Percentiles rank a stretch among this genome's conserved stretches.
Conservation (phyloP, 129 eudicot genomes). For the Dittrichia graveolens region DNA sequence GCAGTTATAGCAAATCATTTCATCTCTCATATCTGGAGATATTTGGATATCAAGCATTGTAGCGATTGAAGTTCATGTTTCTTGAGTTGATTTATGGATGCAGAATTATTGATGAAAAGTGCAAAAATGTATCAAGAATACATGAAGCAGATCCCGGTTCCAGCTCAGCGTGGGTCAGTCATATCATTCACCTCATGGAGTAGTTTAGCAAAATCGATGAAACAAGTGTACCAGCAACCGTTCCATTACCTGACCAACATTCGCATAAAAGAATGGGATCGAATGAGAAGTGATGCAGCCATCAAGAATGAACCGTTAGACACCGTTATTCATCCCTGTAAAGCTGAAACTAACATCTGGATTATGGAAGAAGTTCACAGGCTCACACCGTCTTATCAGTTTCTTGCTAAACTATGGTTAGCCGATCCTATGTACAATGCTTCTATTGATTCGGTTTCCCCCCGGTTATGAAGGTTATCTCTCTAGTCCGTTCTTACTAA, state of each 20-base stretch:
- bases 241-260: constrained; percentile 82
- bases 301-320: constrained; percentile 51
- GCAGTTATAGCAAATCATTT: too few relatives aligned
- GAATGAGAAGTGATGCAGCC: constrained; percentile 41
- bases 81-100: constrained; percentile 13
- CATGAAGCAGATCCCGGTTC: constrained; percentile 72
- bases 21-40: too few relatives aligned
- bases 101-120: constrained; percentile 47
- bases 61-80: not conserved
- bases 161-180: constrained; percentile 52
- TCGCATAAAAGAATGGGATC: constrained; percentile 63
- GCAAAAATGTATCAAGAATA: constrained; percentile 73
- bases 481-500: not conserved
- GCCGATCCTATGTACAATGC: constrained; percentile 56
- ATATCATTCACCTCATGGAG: constrained; percentile 74
- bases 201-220: constrained; percentile 57
- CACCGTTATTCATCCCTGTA: constrained; percentile 59
- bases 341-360: constrained; percentile 86
- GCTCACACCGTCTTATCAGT: constrained; percentile 51
- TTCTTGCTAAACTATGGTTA: constrained; percentile 58
- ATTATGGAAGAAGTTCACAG: constrained; percentile 82
- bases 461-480: constrained; percentile 32
- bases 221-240: constrained; percentile 68
- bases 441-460: constrained; percentile 54
- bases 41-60: too few relatives aligned